Evolutionary conservation across 169 alveolate genomes (phyloP).

Genomic region (Cryptosporidium baileyi): DNA sequence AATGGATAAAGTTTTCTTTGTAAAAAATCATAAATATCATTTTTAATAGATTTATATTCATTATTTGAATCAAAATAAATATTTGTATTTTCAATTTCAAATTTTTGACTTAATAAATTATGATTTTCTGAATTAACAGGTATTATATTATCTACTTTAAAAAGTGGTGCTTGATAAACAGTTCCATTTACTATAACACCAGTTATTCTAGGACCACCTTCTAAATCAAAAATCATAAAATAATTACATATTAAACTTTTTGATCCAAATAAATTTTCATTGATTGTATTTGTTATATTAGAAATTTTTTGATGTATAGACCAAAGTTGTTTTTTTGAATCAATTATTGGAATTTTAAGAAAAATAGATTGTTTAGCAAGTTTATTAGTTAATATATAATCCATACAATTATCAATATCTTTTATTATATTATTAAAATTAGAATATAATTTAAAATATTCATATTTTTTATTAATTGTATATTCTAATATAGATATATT

Average conservation of each 20-base stretch:
- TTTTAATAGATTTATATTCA: background rate
- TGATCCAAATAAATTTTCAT: conserved; percentile 10
- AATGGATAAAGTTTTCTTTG: background rate
- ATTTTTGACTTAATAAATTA: too few relatives aligned
- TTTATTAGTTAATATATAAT: background rate
- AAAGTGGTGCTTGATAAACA: conserved; percentile 62
- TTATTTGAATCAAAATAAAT: background rate
- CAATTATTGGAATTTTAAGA: conserved; percentile 31
- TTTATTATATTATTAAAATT: background rate
- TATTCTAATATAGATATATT: background rate
- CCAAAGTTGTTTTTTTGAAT: conserved; percentile 58
- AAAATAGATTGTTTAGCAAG: conserved; percentile 41
- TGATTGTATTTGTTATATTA: background rate
- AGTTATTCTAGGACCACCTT: conserved; percentile 59
- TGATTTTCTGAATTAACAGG: background rate
- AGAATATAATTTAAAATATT: background rate
- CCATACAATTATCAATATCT: conserved; percentile 17
- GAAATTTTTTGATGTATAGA: conserved; percentile 23
- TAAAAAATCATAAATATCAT: background rate
- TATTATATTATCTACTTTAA: background rate
- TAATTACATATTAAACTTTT: conserved; percentile 8
- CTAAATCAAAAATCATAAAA: conserved; percentile 3
- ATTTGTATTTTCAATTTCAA: too few relatives aligned
- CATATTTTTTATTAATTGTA: background rate
- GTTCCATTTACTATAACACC: conserved; percentile 42